Evolutionary conservation across 2,329 filamentous ascomycete species (phyloP).

Genomic region (Fusarium sp.): DNA sequence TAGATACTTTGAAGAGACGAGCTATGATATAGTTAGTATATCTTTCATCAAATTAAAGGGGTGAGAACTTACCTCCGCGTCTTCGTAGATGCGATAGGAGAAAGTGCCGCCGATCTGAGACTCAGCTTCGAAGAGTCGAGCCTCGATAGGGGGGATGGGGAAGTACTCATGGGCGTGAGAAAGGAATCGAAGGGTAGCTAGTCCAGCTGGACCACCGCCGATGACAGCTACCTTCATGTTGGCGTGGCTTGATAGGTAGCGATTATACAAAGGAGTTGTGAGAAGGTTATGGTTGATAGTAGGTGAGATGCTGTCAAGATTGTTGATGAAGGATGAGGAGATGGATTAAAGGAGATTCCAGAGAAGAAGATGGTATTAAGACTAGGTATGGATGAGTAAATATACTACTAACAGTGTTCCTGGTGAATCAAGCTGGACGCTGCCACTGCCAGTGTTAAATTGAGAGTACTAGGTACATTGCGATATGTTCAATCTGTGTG

Average conservation of each 20-base stretch:
- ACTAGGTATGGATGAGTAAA: no score
- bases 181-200: slow-evolving; percentile 54
- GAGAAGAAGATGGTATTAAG: accelerated
- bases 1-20: slow-evolving; percentile 61
- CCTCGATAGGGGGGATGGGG: slow-evolving; percentile 51
- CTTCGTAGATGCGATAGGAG: slow-evolving; percentile 57
- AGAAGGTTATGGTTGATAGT: neutral
- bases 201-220: slow-evolving; percentile 55
- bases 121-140: slow-evolving; percentile 56
- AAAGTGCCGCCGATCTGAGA: slow-evolving; percentile 58
- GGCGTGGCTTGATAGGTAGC: neutral
- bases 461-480: neutral
- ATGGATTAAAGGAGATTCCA: accelerated
- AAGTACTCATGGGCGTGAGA: slow-evolving; percentile 51
- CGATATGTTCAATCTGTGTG: neutral
- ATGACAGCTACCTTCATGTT: slow-evolving; percentile 53
- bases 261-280: neutral
- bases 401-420: neutral
- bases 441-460: neutral
- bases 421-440: neutral
- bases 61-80: slow-evolving; percentile 51
- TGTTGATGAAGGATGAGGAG: neutral
- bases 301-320: neutral
- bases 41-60: accelerated
- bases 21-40: slow-evolving; percentile 33